Percentiles rank a stretch among this genome's conserved stretches.
Evolutionary conservation across 805 yeast species (phyloP).

Genomic region (Isabelozyma rhagii): DNA sequence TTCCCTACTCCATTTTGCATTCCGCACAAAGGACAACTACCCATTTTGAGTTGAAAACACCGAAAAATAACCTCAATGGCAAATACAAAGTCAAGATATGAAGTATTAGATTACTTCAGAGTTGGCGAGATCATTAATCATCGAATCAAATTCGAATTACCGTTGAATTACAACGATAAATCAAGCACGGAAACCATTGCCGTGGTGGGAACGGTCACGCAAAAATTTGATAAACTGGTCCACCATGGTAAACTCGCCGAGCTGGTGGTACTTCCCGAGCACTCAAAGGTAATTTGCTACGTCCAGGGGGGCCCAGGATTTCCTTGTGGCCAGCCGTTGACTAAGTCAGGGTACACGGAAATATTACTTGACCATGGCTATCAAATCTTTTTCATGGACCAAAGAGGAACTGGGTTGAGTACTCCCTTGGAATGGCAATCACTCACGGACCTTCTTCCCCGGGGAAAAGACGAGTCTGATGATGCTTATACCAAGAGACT

Average conservation of each 20-base stretch:
- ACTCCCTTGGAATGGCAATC: constrained; percentile 40
- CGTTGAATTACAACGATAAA: constrained; percentile 13
- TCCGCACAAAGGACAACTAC: too few species aligned
- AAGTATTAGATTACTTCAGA: constrained; percentile 19
- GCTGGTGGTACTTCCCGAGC: constrained; percentile 18
- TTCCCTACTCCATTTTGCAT: background rate
- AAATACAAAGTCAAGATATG: background rate
- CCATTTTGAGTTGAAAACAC: too few species aligned
- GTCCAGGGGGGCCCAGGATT: constrained; percentile 59
- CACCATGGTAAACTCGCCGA: constrained; percentile 8
- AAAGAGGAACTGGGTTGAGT: constrained; percentile 60
- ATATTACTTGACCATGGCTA: constrained; percentile 39
- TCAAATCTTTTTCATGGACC: constrained; percentile 49
- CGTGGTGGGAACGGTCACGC: constrained; percentile 32
- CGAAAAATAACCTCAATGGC: too few species aligned
- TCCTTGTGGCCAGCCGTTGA: constrained; percentile 37
- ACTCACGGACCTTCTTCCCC: constrained; percentile 13
- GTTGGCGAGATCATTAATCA: constrained; percentile 17
- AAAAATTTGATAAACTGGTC: constrained; percentile 19
- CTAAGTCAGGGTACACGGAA: constrained; percentile 34
- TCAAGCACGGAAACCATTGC: constrained; percentile 5
- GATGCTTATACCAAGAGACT: constrained; percentile 18
- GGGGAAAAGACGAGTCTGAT: constrained; percentile 10
- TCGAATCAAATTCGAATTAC: constrained; percentile 18
- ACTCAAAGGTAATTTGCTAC: constrained; percentile 36